Evolutionary conservation across 2,329 filamentous ascomycete species (phyloP).

Genomic region (Parastagonospora avenae): DNA sequence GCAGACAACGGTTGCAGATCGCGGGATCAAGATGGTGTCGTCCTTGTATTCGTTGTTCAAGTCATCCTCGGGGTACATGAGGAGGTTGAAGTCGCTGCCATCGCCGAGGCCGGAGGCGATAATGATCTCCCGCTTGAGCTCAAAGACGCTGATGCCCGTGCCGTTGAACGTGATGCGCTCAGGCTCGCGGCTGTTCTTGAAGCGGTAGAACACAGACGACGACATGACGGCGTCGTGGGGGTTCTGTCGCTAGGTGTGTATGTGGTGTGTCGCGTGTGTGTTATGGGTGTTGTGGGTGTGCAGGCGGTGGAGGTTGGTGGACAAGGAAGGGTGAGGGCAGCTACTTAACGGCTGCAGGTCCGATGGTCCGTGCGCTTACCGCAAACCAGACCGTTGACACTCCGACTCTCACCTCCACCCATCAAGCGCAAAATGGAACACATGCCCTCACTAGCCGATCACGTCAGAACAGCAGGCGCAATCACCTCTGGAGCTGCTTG

Average conservation of each 20-base stretch:
- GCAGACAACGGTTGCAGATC: conserved; percentile 91
- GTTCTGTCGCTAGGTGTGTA: not conserved
- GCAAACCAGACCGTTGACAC: too few species aligned
- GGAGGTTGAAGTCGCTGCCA: conserved; percentile 93
- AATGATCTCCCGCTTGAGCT: conserved; percentile 98
- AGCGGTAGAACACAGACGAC: conserved; percentile 99
- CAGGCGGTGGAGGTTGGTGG: not conserved
- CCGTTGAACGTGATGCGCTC: conserved; percentile 95
- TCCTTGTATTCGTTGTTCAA: conserved; percentile 93
- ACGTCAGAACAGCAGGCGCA: too few species aligned
- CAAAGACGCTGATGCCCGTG: conserved; percentile 96
- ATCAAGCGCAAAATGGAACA: too few species aligned
- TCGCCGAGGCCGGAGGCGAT: conserved; percentile 90
- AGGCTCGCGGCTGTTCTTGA: conserved; percentile 97
- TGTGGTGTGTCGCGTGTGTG: not conserved
- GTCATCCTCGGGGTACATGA: conserved; percentile 88
- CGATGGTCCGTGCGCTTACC: too few species aligned
- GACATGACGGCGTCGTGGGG: conserved; percentile 64
- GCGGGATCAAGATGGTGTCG: conserved; percentile 95
- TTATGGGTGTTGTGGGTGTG: not conserved
- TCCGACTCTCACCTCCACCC: too few species aligned
- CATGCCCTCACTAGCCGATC: too few species aligned
- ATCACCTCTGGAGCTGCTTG: too few species aligned
- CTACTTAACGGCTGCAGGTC: not conserved
- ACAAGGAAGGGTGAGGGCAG: not conserved